Percentiles rank a stretch among this genome's conserved stretches.
Evolutionary conservation across 1,284 basidiomycete genomes (phyloP).

Genomic region (Coniferiporia sulphurascens): DNA sequence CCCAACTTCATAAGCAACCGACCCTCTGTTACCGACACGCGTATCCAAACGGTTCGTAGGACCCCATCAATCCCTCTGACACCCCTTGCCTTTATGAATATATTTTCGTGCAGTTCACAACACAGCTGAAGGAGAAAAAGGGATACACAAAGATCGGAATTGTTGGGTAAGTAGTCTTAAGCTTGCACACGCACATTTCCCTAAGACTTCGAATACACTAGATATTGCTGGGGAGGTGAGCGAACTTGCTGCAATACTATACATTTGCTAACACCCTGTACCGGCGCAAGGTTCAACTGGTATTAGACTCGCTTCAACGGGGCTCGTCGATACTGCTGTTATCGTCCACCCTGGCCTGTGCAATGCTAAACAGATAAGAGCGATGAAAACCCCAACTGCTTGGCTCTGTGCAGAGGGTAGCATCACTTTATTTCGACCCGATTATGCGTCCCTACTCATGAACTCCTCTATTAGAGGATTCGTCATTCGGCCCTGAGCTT

Average conservation of each 20-base stretch:
- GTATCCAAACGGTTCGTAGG: conserved; percentile 29
- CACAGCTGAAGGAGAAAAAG: conserved; percentile 43
- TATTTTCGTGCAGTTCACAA: conserved; percentile 40
- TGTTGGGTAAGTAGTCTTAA: conserved; percentile 42
- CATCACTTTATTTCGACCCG: conserved; percentile 30
- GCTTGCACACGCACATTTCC: background rate
- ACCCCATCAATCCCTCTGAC: background rate
- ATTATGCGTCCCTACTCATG: conserved; percentile 48
- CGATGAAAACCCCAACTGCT: conserved; percentile 36
- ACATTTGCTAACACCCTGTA: background rate
- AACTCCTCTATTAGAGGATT: conserved; percentile 40
- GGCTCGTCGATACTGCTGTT: conserved; percentile 43
- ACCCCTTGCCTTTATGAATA: background rate
- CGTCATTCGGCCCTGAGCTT: conserved; percentile 35
- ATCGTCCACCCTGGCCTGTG: conserved; percentile 52
- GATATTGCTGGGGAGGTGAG: conserved; percentile 59
- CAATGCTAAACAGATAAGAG: conserved; percentile 34
- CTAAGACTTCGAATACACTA: conserved; percentile 16
- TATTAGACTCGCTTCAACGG: conserved; percentile 37
- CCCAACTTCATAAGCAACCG: conserved; percentile 34
- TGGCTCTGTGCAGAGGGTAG: conserved; percentile 15
- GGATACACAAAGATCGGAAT: conserved; percentile 55
- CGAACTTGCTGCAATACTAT: conserved; percentile 18
- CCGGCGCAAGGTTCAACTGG: conserved; percentile 28
- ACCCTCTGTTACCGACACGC: conserved; percentile 35